These are phyloP conservation scores for Madurella mycetomatis DNA, from an alignment of 2,329 filamentous ascomycete species.

Conservation along the genomic window DNA sequence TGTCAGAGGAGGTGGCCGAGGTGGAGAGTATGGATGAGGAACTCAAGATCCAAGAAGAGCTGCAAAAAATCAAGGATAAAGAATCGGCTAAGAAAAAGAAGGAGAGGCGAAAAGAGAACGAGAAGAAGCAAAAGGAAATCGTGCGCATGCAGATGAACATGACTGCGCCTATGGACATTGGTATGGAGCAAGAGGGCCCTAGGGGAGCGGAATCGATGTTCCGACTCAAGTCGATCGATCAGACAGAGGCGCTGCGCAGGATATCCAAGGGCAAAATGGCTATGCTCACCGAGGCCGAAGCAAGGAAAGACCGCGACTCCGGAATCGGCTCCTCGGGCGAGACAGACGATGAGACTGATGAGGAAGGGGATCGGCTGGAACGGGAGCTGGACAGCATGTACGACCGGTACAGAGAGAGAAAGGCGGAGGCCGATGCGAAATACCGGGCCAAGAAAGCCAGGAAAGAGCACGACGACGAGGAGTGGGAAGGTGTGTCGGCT, in stretches of 20 bases:
- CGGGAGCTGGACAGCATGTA: slow-evolving; percentile 84
- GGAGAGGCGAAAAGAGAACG: slow-evolving; percentile 81
- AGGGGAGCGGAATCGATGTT: slow-evolving; percentile 82
- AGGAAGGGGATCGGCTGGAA: slow-evolving; percentile 78
- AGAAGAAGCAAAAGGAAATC: slow-evolving; percentile 90
- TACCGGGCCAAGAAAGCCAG: slow-evolving; percentile 85
- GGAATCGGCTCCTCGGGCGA: slow-evolving; percentile 52
- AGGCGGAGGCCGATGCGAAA: slow-evolving; percentile 77
- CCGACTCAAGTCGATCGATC: slow-evolving; percentile 74
- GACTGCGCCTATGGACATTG: slow-evolving; percentile 92
- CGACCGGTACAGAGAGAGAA: slow-evolving; percentile 74
- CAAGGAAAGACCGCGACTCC: slow-evolving; percentile 56
- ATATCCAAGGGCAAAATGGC: slow-evolving; percentile 78
- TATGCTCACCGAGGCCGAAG: slow-evolving; percentile 53
- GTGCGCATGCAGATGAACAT: slow-evolving; percentile 97
- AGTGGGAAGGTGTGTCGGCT: slow-evolving; percentile 85
- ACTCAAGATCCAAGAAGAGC: slow-evolving; percentile 79
- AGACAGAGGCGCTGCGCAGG: slow-evolving; percentile 63
- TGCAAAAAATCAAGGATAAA: slow-evolving; percentile 76
- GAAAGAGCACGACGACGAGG: slow-evolving; percentile 74
- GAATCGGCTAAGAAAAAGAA: slow-evolving; percentile 74
- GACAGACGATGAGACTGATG: slow-evolving; percentile 62
- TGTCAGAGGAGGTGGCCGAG: slow-evolving; percentile 69
- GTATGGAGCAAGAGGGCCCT: slow-evolving; percentile 78
- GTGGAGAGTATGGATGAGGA: slow-evolving; percentile 94